These are phyloP conservation scores for Fusarium acutatum DNA, from an alignment of 2,329 filamentous ascomycete genomes.

Conservation along the genomic window DNA sequence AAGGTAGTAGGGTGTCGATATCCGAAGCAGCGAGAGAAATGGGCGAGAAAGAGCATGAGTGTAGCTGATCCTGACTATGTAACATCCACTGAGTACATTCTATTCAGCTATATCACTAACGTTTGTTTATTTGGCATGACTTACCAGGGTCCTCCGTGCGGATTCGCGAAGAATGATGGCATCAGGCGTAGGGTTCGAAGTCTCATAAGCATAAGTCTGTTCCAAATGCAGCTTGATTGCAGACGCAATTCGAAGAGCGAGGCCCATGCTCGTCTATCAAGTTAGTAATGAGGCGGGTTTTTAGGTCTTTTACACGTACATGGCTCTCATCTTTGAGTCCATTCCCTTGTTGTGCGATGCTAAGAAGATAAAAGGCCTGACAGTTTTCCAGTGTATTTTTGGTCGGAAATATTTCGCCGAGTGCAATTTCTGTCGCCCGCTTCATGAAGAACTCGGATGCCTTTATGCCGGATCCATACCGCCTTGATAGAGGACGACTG, in stretches of 20 bases:
- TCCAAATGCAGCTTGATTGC: conserved; percentile 64
- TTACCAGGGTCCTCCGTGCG: conserved; percentile 64
- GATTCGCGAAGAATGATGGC: conserved; percentile 61
- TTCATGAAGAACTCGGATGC: conserved; percentile 64
- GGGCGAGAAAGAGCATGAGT: conserved; percentile 61
- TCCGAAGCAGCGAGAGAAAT: conserved; percentile 61
- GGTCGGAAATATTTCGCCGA: conserved; percentile 59
- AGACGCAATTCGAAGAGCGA: conserved; percentile 64
- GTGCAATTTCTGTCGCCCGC: conserved; percentile 57
- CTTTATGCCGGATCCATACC: conserved; percentile 60
- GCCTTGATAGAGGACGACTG: conserved; percentile 57
- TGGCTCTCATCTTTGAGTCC: conserved; percentile 63
- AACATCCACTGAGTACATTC: conserved; percentile 61
- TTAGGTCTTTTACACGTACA: conserved; percentile 48
- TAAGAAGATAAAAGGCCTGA: conserved; percentile 67
- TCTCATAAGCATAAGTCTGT: conserved; percentile 56
- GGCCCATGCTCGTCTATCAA: conserved; percentile 62
- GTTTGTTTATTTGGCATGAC: conserved; percentile 25
- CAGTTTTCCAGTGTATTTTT: conserved; percentile 60
- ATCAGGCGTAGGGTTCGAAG: conserved; percentile 53
- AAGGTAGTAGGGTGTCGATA: conserved; percentile 63
- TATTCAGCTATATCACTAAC: conserved; percentile 1
- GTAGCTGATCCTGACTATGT: conserved; percentile 66
- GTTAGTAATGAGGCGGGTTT: not conserved
- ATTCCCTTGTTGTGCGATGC: conserved; percentile 66